These are phyloP conservation scores for Lipomyces chichibuensis DNA, from an alignment of 805 yeast genomes.

Conservation along the genomic window DNA sequence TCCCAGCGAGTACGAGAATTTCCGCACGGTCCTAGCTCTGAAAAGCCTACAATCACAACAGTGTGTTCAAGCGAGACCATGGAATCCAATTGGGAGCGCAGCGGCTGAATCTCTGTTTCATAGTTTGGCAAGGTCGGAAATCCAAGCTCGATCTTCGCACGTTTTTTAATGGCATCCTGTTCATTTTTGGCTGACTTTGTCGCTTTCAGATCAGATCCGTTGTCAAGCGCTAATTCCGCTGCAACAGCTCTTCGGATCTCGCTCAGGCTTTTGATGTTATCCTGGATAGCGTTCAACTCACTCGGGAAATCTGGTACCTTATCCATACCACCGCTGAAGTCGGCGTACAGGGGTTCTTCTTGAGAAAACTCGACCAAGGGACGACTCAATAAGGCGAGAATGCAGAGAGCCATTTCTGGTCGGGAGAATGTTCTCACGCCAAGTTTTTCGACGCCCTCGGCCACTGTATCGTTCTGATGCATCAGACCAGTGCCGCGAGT, in stretches of 20 bases:
- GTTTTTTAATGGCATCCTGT: constrained; percentile 77
- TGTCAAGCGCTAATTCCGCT: constrained; percentile 86
- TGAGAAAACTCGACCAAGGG: constrained; percentile 82
- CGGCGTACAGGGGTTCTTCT: constrained; percentile 92
- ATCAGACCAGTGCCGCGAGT: constrained; percentile 99
- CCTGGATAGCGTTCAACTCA: constrained; percentile 75
- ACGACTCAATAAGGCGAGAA: constrained; percentile 88
- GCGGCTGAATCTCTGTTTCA: constrained; percentile 53
- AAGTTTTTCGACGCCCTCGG: constrained; percentile 91
- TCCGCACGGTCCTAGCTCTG: constrained; percentile 99
- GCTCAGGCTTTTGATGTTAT: constrained; percentile 69
- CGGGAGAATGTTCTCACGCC: constrained; percentile 98
- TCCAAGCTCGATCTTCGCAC: constrained; percentile 88
- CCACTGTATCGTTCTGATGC: constrained; percentile 94
- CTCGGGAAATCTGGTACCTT: constrained; percentile 87
- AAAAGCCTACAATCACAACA: constrained; percentile 93
- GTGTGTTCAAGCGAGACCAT: constrained; percentile 87
- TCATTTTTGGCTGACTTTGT: constrained; percentile 81
- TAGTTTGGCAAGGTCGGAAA: constrained; percentile 86
- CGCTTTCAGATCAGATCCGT: constrained; percentile 78
- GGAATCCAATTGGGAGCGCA: constrained; percentile 65
- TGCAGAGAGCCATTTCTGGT: constrained; percentile 97
- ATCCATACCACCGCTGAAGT: constrained; percentile 97
- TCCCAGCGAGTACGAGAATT: constrained; percentile 99
- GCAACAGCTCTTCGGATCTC: constrained; percentile 94